Evolutionary conservation across 2,329 filamentous ascomycete species (phyloP).

Genomic region (Plectosphaerella plurivora): DNA sequence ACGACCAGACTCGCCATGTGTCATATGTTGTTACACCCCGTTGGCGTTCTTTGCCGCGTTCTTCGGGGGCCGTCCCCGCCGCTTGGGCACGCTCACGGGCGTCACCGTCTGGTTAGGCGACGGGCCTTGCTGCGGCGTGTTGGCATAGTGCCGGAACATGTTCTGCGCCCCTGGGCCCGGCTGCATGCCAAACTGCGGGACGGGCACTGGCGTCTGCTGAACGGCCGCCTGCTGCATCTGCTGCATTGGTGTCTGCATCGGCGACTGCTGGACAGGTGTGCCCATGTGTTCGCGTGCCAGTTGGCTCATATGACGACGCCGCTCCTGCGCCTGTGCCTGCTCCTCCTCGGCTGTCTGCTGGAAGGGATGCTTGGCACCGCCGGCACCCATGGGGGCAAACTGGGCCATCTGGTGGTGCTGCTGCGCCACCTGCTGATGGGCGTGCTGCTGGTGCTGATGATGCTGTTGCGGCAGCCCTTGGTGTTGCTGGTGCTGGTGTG

Average conservation of each 20-base stretch:
- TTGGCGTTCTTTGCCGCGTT: slow-evolving; percentile 1
- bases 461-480: slow-evolving; percentile 8
- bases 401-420: slow-evolving; percentile 3
- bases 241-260: slow-evolving; percentile 9
- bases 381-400: slow-evolving; percentile 10
- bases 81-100: slow-evolving; percentile 6
- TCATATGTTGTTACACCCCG: neutral
- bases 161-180: slow-evolving; percentile 2
- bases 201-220: slow-evolving; percentile 12
- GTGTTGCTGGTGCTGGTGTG: slow-evolving; percentile 17
- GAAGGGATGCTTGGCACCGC: slow-evolving; percentile 10
- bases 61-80: slow-evolving; percentile 12
- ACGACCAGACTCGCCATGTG: neutral
- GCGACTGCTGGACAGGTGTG: neutral
- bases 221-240: slow-evolving; percentile 10
- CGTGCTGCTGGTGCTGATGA: neutral
- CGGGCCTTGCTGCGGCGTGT: slow-evolving; percentile 1
- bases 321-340: slow-evolving; percentile 11
- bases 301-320: slow-evolving; percentile 3
- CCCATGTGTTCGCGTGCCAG: slow-evolving; percentile 1
- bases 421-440: neutral
- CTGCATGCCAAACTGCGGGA: slow-evolving; percentile 14
- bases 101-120: slow-evolving; percentile 3
- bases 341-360: slow-evolving; percentile 12
- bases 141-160: slow-evolving; percentile 12